Conservation (phyloP, 257 asterid genomes). For the Salvia splendens region DNA sequence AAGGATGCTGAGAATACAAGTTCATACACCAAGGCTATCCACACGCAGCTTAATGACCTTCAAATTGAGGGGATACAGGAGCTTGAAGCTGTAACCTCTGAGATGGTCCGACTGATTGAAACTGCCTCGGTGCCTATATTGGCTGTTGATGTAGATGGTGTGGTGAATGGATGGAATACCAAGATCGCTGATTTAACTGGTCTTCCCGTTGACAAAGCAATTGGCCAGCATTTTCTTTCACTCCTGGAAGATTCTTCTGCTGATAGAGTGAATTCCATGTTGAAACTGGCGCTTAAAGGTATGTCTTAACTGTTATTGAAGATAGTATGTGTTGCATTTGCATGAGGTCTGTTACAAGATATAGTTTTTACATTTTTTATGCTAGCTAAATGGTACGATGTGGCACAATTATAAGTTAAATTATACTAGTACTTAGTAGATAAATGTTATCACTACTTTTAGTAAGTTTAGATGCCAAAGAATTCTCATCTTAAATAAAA, state of each 20-base stretch:
- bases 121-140: slow-evolving; percentile 90
- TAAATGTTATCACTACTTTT: no score
- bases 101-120: slow-evolving; percentile 90
- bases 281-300: slow-evolving; percentile 75
- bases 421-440: no score
- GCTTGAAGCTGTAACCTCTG: slow-evolving; percentile 84
- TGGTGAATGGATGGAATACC: slow-evolving; percentile 90
- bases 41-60: slow-evolving; percentile 66
- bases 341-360: not conserved
- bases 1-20: slow-evolving; percentile 50
- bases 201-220: slow-evolving; percentile 75
- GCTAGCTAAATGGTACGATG: not conserved
- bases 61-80: slow-evolving; percentile 81
- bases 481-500: no score
- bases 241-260: slow-evolving; percentile 86
- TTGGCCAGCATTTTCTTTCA: slow-evolving; percentile 66
- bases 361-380: not conserved
- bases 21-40: slow-evolving; percentile 49
- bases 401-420: no score
- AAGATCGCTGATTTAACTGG: slow-evolving; percentile 82
- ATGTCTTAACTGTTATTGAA: slow-evolving; percentile 13
- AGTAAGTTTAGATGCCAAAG: no score
- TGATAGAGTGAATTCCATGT: slow-evolving; percentile 71
- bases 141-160: slow-evolving; percentile 83
- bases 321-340: not conserved